phyloP scores from a whole-genome alignment of 352 stramenopile species.

The Plasmopara viticola region DNA sequence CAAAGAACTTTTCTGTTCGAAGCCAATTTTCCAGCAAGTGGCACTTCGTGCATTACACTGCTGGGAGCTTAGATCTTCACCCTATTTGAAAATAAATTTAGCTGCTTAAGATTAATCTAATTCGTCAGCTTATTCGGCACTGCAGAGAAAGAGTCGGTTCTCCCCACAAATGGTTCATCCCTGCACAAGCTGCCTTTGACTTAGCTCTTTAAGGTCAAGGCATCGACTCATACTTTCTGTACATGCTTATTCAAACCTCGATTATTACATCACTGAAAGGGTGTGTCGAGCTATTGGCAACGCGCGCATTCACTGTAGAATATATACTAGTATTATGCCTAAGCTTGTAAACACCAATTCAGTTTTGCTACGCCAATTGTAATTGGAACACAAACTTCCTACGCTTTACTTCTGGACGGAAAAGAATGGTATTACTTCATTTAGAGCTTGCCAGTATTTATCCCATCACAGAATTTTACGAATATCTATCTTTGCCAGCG shows the following conservation, averaged over 20 bases:
- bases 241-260: slow-evolving; percentile 1
- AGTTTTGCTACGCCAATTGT: slow-evolving; percentile 5
- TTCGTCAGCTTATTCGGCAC: slow-evolving; percentile 7
- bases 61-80: slow-evolving; percentile 3
- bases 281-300: neutral
- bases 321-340: slow-evolving; percentile 6
- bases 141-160: neutral
- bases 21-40: slow-evolving; percentile 3
- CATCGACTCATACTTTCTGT: slow-evolving; percentile 5
- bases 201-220: slow-evolving; percentile 1
- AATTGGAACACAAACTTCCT: slow-evolving; percentile 5
- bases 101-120: slow-evolving; percentile 8
- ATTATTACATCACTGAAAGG: neutral
- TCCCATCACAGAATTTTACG: neutral
- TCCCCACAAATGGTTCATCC: slow-evolving; percentile 6
- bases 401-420: too few relatives aligned
- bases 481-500: neutral
- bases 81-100: neutral
- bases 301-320: neutral
- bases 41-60: neutral
- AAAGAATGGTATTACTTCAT: too few relatives aligned
- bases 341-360: slow-evolving; percentile 3
- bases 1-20: neutral
- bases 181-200: slow-evolving; percentile 2
- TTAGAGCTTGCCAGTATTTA: too few relatives aligned